Percentiles rank a stretch among this genome's conserved stretches.
phyloP scores from a whole-genome alignment of 768 basidiomycete genomes.

The Termitomyces sp. region DNA sequence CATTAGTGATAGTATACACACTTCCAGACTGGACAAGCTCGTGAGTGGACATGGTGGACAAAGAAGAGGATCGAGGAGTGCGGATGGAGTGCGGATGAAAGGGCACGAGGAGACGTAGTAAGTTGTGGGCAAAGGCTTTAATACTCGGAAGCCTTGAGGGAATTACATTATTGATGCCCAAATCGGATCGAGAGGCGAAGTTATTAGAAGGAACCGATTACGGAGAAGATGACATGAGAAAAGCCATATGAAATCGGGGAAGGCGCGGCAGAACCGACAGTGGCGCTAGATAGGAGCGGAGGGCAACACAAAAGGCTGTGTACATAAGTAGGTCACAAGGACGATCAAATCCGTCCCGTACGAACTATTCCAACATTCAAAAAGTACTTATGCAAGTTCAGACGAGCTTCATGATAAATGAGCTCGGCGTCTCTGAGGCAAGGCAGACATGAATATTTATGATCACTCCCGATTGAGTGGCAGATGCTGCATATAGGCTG shows the following conservation, averaged over 20 bases:
- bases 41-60: constrained; percentile 7
- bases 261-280: background rate
- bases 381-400: background rate
- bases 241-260: background rate
- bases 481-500: background rate
- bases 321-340: background rate
- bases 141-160: background rate
- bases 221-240: background rate
- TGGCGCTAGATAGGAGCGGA: background rate
- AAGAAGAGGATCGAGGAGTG: too few relatives aligned
- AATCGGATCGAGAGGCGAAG: background rate
- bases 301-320: background rate
- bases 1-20: constrained; percentile 44
- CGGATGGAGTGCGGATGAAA: background rate
- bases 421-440: background rate
- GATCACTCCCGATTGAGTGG: background rate
- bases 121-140: background rate
- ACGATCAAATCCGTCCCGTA: background rate
- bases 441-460: background rate
- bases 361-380: background rate
- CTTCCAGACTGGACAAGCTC: constrained; percentile 28
- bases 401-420: background rate
- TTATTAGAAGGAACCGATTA: constrained; percentile 4
- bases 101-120: background rate
- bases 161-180: background rate